Percentiles rank a stretch among this genome's conserved stretches.
These are phyloP conservation scores for Psilocybe cubensis DNA, from an alignment of 768 basidiomycete genomes.

Conservation along the genomic window DNA sequence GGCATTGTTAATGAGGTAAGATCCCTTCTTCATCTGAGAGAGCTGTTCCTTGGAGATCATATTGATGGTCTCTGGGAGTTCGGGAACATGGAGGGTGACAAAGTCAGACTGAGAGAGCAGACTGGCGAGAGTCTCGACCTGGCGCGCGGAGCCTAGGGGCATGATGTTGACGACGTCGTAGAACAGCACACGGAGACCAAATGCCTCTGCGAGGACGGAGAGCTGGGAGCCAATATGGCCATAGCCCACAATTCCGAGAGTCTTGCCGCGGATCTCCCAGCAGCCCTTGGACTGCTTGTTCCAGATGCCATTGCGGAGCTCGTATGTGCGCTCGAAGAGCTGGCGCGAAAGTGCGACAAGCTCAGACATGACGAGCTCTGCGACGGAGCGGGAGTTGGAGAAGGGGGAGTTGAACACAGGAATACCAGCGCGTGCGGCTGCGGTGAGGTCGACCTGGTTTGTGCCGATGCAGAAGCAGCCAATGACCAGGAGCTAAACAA, in stretches of 20 bases:
- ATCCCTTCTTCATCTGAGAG: constrained; percentile 89
- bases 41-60: constrained; percentile 85
- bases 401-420: constrained; percentile 99
- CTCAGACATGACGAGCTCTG: constrained; percentile 95
- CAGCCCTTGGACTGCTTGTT: constrained; percentile 99
- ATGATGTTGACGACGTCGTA: constrained; percentile 96
- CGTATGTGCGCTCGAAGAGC: constrained; percentile 84
- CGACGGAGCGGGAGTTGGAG: constrained; percentile 98
- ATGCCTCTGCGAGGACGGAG: constrained; percentile 93
- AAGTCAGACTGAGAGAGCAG: constrained; percentile 88
- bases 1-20: constrained; percentile 98
- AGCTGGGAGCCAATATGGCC: constrained; percentile 98
- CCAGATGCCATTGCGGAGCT: constrained; percentile 91
- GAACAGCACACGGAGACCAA: constrained; percentile 96
- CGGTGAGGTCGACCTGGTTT: constrained; percentile 92
- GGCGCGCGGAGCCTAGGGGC: constrained; percentile 93
- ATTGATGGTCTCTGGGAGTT: constrained; percentile 93
- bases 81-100: constrained; percentile 95
- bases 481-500: constrained; percentile 83
- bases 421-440: constrained; percentile 86
- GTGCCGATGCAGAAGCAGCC: constrained; percentile 99
- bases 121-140: constrained; percentile 77
- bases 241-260: constrained; percentile 96
- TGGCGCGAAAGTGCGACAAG: constrained; percentile 94
- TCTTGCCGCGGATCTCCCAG: constrained; percentile 98